Percentiles rank a stretch among this genome's conserved stretches.
These are phyloP conservation scores for Botrytis cinerea DNA, from an alignment of 2,329 filamentous ascomycete species.

Conservation along the genomic window DNA sequence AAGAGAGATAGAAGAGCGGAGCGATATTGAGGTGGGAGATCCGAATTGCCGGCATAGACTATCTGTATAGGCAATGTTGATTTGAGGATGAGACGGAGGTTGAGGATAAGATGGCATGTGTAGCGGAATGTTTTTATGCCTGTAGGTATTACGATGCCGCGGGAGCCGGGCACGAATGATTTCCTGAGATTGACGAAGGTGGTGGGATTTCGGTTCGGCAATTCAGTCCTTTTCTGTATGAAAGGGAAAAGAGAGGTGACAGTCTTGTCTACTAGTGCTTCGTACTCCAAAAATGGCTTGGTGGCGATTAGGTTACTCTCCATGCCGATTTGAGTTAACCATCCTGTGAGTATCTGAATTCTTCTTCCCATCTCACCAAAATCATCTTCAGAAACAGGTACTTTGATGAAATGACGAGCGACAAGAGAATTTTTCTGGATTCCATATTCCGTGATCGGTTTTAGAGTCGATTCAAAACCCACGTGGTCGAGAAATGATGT, in stretches of 20 bases:
- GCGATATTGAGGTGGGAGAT: conserved; percentile 11
- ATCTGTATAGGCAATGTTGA: conserved; percentile 16
- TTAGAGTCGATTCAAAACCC: neutral
- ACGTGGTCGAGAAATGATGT: neutral
- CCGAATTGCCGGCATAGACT: neutral
- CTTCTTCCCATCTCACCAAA: conserved; percentile 5
- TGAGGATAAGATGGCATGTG: conserved; percentile 10
- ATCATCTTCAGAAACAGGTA: neutral
- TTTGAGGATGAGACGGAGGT: neutral
- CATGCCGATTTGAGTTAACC: neutral
- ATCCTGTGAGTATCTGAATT: neutral
- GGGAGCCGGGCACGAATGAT: conserved; percentile 9
- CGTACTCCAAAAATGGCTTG: neutral
- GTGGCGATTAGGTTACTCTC: neutral
- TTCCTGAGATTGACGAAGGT: neutral
- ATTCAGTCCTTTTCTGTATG: neutral
- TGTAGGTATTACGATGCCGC: conserved; percentile 4
- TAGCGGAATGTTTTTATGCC: conserved; percentile 12
- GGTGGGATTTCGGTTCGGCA: neutral
- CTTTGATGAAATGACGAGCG: conserved; percentile 3
- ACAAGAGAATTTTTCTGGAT: neutral
- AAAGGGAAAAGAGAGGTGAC: neutral
- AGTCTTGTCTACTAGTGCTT: neutral
- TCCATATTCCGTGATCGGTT: neutral
- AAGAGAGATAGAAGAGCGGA: neutral